Percentiles rank a stretch among this genome's conserved stretches.
Evolutionary conservation across 306 rosid species (phyloP).

Genomic region (Pueraria montana): DNA sequence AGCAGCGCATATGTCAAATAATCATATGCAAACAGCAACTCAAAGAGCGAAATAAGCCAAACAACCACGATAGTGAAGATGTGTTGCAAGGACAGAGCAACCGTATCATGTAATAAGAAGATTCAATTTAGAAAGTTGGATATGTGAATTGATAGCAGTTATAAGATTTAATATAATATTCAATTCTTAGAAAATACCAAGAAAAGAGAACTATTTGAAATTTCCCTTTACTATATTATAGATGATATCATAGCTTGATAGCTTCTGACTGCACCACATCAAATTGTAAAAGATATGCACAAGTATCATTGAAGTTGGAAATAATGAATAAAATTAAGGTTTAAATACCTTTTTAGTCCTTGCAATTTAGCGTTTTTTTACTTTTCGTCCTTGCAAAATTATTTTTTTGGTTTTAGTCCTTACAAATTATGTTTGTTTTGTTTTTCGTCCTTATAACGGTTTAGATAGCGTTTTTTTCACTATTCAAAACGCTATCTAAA

Average conservation of each 20-base stretch:
- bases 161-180: neutral
- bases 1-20: no score
- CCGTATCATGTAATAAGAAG: neutral
- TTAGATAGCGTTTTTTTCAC: no score
- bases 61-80: neutral
- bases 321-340: conserved; percentile 11
- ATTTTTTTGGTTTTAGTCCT: no score
- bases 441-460: no score
- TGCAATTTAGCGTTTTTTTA: no score
- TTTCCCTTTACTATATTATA: neutral
- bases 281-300: conserved; percentile 8
- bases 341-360: no score
- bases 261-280: neutral
- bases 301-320: conserved; percentile 16
- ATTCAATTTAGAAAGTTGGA: conserved; percentile 11
- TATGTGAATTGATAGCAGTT: conserved; percentile 15
- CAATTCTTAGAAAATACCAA: conserved; percentile 14
- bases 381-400: no score
- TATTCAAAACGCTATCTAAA: no score
- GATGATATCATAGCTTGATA: neutral
- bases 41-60: neutral
- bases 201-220: neutral
- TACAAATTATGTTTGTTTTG: no score
- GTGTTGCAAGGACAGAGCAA: neutral
- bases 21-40: no score